Percentiles rank a stretch among this genome's conserved stretches.
Evolutionary conservation across 2,329 filamentous ascomycete genomes (phyloP).

Genomic region (Gaeumannomyces sp.): DNA sequence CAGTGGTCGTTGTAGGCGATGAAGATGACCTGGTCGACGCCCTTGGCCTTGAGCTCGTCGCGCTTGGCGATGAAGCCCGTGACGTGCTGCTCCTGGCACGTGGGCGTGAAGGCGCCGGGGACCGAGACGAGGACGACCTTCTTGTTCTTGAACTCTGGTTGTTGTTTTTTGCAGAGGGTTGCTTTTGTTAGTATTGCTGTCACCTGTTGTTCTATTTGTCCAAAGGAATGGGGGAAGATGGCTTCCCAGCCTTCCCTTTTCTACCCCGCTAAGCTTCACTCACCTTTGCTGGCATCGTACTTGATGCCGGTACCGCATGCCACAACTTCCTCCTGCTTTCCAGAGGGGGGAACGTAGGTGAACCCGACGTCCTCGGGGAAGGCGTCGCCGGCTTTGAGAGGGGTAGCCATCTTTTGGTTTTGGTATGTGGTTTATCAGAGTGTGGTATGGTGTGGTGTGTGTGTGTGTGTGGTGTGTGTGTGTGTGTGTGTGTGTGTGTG

Average conservation of each 20-base stretch:
- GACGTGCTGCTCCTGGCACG: constrained; percentile 75
- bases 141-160: constrained; percentile 48
- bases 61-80: constrained; percentile 72
- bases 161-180: neutral
- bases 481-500: neutral
- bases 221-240: neutral
- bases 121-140: constrained; percentile 52
- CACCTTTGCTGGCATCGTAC: constrained; percentile 73
- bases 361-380: constrained; percentile 80
- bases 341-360: constrained; percentile 73
- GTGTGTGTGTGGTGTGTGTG: neutral
- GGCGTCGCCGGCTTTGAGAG: constrained; percentile 69
- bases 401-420: constrained; percentile 36
- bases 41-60: constrained; percentile 67
- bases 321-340: constrained; percentile 62
- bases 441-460: neutral
- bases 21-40: constrained; percentile 74
- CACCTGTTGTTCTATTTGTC: too few relatives aligned
- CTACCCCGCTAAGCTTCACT: constrained; percentile 14
- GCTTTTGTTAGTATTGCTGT: neutral
- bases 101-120: constrained; percentile 75
- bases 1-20: constrained; percentile 77
- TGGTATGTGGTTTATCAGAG: too few relatives aligned
- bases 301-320: constrained; percentile 71
- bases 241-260: too few relatives aligned